Evolutionary conservation across 1,284 basidiomycete species (phyloP).

Genomic region (Naganishia sp.): DNA sequence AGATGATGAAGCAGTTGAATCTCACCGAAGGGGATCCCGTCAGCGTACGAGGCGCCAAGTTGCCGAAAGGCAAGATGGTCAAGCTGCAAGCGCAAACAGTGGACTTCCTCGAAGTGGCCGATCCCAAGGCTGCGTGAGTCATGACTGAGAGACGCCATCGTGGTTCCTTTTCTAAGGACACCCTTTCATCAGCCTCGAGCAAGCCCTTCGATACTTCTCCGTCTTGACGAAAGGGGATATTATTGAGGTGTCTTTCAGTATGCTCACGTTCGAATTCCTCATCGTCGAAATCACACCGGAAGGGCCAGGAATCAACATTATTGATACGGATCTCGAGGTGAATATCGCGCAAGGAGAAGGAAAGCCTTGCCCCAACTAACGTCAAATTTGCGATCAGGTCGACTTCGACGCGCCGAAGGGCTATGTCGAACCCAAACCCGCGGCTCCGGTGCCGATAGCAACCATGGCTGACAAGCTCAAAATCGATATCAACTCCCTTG

Average conservation of each 20-base stretch:
- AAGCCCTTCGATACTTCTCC: slow-evolving; percentile 92
- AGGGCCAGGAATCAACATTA: slow-evolving; percentile 81
- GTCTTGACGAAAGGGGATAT: slow-evolving; percentile 85
- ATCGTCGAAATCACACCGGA: slow-evolving; percentile 93
- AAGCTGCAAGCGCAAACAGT: slow-evolving; percentile 96
- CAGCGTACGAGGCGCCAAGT: slow-evolving; percentile 80
- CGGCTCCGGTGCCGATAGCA: slow-evolving; percentile 70
- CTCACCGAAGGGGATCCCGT: slow-evolving; percentile 94
- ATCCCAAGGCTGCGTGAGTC: slow-evolving; percentile 93
- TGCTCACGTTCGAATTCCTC: slow-evolving; percentile 89
- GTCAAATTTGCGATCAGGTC: slow-evolving; percentile 46
- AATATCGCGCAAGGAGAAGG: slow-evolving; percentile 5
- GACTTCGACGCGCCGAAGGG: slow-evolving; percentile 64
- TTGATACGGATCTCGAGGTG: slow-evolving; percentile 95
- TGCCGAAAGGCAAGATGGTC: slow-evolving; percentile 92
- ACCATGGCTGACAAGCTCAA: slow-evolving; percentile 98
- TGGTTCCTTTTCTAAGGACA: neutral
- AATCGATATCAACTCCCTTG: slow-evolving; percentile 77
- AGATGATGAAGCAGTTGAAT: slow-evolving; percentile 92
- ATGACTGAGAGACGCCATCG: slow-evolving; percentile 12
- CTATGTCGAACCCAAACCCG: slow-evolving; percentile 78
- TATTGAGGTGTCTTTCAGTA: slow-evolving; percentile 88
- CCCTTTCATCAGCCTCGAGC: slow-evolving; percentile 70
- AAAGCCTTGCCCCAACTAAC: neutral
- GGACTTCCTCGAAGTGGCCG: slow-evolving; percentile 84